Conservation (phyloP, 768 basidiomycete genomes). For the Tricholoma bakamatsutake region DNA sequence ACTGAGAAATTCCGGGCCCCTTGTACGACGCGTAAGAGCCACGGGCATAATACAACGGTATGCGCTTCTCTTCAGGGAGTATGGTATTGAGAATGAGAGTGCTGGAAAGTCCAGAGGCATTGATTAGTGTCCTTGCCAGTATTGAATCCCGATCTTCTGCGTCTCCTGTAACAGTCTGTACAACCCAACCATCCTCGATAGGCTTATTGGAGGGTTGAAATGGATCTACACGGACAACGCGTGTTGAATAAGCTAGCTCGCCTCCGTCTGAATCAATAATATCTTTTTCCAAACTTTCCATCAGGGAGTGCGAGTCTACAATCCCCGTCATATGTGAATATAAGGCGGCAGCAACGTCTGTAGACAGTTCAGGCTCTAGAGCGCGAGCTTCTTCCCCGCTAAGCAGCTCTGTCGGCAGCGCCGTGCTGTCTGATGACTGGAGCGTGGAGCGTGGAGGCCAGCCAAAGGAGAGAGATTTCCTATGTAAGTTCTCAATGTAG, state of each 20-base stretch:
- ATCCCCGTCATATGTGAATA: conserved; percentile 89
- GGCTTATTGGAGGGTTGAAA: conserved; percentile 24
- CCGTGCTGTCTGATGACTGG: conserved; percentile 21
- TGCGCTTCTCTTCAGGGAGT: conserved; percentile 45
- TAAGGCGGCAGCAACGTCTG: conserved; percentile 64
- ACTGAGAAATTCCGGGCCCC: conserved; percentile 63
- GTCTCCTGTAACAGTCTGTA: conserved; percentile 65
- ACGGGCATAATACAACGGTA: conserved; percentile 75
- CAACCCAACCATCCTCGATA: conserved; percentile 68
- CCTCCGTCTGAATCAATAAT: conserved; percentile 65
- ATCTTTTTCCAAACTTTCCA: conserved; percentile 80
- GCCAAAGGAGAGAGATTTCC: conserved; percentile 49
- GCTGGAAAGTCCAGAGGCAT: conserved; percentile 73
- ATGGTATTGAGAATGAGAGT: conserved; percentile 67
- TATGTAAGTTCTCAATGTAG: conserved; percentile 67
- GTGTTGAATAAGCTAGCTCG: conserved; percentile 71
- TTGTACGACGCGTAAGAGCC: conserved; percentile 88
- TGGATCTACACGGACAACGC: conserved; percentile 82
- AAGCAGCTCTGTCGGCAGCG: conserved; percentile 64
- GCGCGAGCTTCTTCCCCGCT: conserved; percentile 58
- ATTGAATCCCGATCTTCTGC: conserved; percentile 49
- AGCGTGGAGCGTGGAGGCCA: conserved; percentile 41
- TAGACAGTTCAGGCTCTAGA: conserved; percentile 80
- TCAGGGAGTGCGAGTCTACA: conserved; percentile 78
- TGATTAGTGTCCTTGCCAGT: conserved; percentile 71